Evolutionary conservation across 495 filamentous ascomycete species (phyloP).

Genomic region (Choiromyces venosus): DNA sequence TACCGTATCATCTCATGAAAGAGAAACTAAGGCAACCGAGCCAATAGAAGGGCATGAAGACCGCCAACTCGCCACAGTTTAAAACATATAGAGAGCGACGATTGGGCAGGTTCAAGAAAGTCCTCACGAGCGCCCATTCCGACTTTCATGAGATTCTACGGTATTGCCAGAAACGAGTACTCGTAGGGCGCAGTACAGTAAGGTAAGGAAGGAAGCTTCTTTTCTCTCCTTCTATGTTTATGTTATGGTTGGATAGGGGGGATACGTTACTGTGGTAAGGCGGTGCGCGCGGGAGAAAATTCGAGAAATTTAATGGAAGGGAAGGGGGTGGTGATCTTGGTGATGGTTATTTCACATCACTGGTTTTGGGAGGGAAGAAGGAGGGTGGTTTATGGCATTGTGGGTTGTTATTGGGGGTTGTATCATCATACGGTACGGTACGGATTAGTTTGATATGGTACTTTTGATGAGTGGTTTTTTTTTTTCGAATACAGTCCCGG

Average conservation of each 20-base stretch:
- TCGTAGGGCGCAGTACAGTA: too few relatives aligned
- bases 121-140: too few relatives aligned
- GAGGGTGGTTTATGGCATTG: background rate
- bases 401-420: background rate
- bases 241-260: background rate
- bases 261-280: background rate
- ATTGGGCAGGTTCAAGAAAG: too few relatives aligned
- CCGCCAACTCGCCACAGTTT: too few relatives aligned
- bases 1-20: too few relatives aligned
- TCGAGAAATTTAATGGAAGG: too few relatives aligned
- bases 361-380: background rate
- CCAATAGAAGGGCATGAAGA: too few relatives aligned
- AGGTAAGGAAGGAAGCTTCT: background rate
- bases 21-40: too few relatives aligned
- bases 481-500: too few relatives aligned
- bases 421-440: background rate
- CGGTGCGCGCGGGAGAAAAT: background rate
- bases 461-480: background rate
- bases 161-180: too few relatives aligned
- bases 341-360: background rate
- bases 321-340: background rate
- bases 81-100: too few relatives aligned
- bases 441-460: background rate
- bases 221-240: background rate
- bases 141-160: too few relatives aligned